Evolutionary conservation across 805 yeast species (phyloP), one percentile per base, ranked within the genome.

Genomic region (Ogataea naganishii): DNA sequence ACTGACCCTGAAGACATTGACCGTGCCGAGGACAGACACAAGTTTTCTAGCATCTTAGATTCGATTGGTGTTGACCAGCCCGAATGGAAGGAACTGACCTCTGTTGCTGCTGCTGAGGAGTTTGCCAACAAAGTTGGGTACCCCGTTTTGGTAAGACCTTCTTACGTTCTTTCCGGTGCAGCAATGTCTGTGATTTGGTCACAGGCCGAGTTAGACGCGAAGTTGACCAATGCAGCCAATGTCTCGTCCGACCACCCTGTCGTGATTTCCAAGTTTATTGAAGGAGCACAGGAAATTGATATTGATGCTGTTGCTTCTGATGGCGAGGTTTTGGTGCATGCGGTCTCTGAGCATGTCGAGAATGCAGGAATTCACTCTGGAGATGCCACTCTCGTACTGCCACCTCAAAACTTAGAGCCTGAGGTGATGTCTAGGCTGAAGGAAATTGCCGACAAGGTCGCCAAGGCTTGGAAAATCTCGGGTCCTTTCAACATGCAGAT

Each of bases 401-500:
- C 98, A 36, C 97, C 98, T 17, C 94, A 80, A 57, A 63, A 67
- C 36, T 66, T 92, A 38, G 74, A 77, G 26, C 76, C 77, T 27
- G 66, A 60, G 12, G 68, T 77, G 30, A 66, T 88, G 70, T 60
- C 47, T 16, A 73, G 96, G 52, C 67, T 89, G 45, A 84, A 83
- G 61, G 85, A 69, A 29, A 86, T 86, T 47, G 88, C 97, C 34
- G 89, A 80, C 48, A 88, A 85, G 65, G 95, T 89, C 50, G 97
- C 95, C 21, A 57, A 64, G 34, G 97, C 97, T 18, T 86, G 92
- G 82, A 80, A 84, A 36, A 88, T 89, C 49, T 84, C 96, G 26
- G 98, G 98, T 49, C 98, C 98, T 16, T 89, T 82, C 74, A 89
- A 89, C 66, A 94, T 89, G 94, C 97, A 92, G 68, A 79, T 92